Evolutionary conservation across 2,329 filamentous ascomycete species (phyloP).

Genomic region (Daldinia sp.): DNA sequence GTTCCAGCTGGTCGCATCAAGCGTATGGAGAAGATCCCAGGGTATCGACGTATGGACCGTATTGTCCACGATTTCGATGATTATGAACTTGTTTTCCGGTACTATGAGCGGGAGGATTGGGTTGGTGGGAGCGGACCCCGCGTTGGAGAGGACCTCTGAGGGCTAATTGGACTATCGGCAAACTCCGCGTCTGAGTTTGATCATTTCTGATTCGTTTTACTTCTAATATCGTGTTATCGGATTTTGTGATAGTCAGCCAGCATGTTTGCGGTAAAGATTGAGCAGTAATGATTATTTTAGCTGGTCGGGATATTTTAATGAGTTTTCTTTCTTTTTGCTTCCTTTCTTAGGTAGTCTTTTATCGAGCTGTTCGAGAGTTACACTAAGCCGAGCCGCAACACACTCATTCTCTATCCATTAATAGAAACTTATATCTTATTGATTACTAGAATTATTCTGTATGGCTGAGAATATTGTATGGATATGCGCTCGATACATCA

Average conservation of each 20-base stretch:
- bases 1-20: slow-evolving; percentile 55
- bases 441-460: no score
- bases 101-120: slow-evolving; percentile 93
- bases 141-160: slow-evolving; percentile 64
- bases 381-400: slow-evolving; percentile 11
- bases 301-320: slow-evolving; percentile 3
- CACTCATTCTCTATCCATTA: slow-evolving; percentile 28
- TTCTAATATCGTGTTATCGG: slow-evolving; percentile 9
- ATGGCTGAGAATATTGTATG: no score
- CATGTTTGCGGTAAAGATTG: slow-evolving; percentile 17
- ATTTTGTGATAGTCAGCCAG: slow-evolving; percentile 18
- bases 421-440: slow-evolving; percentile 3
- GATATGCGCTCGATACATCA: no score
- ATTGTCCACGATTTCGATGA: slow-evolving; percentile 98
- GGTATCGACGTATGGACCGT: slow-evolving; percentile 90
- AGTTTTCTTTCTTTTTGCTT: slow-evolving; percentile 15
- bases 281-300: background rate
- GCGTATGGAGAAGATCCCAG: slow-evolving; percentile 81
- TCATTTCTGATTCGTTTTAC: slow-evolving; percentile 9
- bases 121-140: slow-evolving; percentile 64
- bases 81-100: slow-evolving; percentile 95
- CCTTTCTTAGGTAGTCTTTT: background rate
- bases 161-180: background rate
- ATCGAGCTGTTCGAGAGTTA: slow-evolving; percentile 12
- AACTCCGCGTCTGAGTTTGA: background rate